Evolutionary conservation across 2,329 filamentous ascomycete species (phyloP), one percentile per base, ranked within the genome.

Genomic region (Diplodia mutila): DNA sequence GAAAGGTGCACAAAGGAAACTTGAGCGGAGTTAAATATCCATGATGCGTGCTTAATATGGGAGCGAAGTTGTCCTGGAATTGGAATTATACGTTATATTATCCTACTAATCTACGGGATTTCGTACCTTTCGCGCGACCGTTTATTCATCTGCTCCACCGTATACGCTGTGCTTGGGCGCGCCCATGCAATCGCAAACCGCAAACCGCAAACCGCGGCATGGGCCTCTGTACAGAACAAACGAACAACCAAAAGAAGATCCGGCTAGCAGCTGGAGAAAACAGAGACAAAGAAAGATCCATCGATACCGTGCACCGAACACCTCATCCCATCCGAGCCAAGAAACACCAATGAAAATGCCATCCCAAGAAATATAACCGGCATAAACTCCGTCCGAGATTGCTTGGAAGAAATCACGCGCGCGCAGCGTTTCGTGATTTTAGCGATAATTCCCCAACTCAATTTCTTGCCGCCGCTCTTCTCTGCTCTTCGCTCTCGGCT

Each of bases 391-490:
- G 25, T 53, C 46, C 46, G 18, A 63, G 49, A n/a, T 37, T 29
- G 27, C n/a, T 25, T 21, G 34, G 37, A 39, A 64, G 9, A 39
- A 18, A 52, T 16, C 18, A 37, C 25, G 32, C 39, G n/a, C 49
- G 18, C 18, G 25, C 12, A 51, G 18, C 32, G n/a, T 21, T 42
- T 42, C 32, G 21, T 34, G 18, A 12, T 14, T 34, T 59, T 29
- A 59, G 23, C 55, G 55, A 18, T 64, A 23, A 27, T 37, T 27
- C 2, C 79, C 78, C 61, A 79, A 68, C 70, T 82, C 80, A 67
- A 82, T 82, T 70, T 82, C 78, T 61, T 76, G 67, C 70, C 80
- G 73, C 65, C 80, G 71, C 69, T 79, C 76, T 63, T 78, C 78
- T n/a, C 77, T 73, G 55, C 78, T 80, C 46, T 78, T 61, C 8